Conservation (phyloP, 2,329 filamentous ascomycete species). For the Fusarium ambrosium region DNA sequence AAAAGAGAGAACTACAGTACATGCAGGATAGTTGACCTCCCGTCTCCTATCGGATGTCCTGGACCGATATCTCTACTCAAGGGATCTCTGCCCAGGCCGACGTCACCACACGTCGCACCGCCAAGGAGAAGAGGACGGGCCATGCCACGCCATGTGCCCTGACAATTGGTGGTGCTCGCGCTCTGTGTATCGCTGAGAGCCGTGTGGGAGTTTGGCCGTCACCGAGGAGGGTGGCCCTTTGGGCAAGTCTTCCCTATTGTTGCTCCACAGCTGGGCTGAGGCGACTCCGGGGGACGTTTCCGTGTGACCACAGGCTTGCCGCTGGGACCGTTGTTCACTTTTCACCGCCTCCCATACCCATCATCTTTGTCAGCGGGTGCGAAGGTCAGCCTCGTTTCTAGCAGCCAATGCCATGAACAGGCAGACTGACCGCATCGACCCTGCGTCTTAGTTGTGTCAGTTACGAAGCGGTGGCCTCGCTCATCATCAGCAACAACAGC, state of each 20-base stretch:
- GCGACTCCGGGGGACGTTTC: constrained; percentile 45
- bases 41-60: constrained; percentile 36
- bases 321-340: constrained; percentile 37
- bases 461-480: not conserved
- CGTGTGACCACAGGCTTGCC: constrained; percentile 43
- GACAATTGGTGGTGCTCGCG: constrained; percentile 33
- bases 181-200: constrained; percentile 34
- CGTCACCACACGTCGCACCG: constrained; percentile 44
- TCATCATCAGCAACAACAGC: not conserved
- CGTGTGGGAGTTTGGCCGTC: constrained; percentile 22
- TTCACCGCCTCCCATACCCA: constrained; percentile 46
- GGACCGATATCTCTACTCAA: constrained; percentile 32
- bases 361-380: constrained; percentile 28
- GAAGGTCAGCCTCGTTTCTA: constrained; percentile 23
- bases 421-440: constrained; percentile 34
- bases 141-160: constrained; percentile 40
- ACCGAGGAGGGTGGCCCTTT: constrained; percentile 34
- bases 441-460: constrained; percentile 6
- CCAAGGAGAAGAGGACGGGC: constrained; percentile 36
- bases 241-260: constrained; percentile 37
- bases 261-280: constrained; percentile 44
- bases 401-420: constrained; percentile 35
- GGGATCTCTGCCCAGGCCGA: constrained; percentile 39
- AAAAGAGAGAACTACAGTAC: constrained; percentile 21
- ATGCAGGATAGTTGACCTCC: constrained; percentile 10